Percentiles rank a stretch among this genome's conserved stretches.
These are phyloP conservation scores for Penicillium psychrofluorescens DNA, from an alignment of 495 filamentous ascomycete species.

Conservation along the genomic window DNA sequence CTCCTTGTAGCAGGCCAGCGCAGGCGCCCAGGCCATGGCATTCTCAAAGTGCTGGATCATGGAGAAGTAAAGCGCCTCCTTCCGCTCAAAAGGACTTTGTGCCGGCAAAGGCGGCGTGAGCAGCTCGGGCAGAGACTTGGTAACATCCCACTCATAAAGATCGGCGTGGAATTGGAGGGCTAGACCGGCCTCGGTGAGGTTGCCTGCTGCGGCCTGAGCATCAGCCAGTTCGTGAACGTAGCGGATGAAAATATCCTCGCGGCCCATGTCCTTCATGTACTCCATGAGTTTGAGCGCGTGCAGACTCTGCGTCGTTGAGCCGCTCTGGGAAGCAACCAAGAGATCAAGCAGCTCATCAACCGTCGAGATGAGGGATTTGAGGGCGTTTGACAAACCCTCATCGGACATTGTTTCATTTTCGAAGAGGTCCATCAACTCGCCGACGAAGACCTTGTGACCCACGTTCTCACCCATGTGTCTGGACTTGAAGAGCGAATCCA, in stretches of 20 bases:
- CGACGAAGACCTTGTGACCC: constrained; percentile 85
- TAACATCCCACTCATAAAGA: constrained; percentile 84
- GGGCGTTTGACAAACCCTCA: constrained; percentile 67
- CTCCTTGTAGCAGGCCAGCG: constrained; percentile 85
- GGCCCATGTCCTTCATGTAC: constrained; percentile 93
- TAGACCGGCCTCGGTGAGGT: constrained; percentile 85
- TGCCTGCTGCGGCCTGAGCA: constrained; percentile 65
- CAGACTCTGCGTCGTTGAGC: constrained; percentile 70
- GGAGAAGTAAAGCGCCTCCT: constrained; percentile 84
- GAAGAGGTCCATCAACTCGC: constrained; percentile 77
- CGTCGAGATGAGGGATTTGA: constrained; percentile 71
- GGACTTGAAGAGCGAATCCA: constrained; percentile 86
- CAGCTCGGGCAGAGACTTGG: constrained; percentile 57
- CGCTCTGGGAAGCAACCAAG: constrained; percentile 83
- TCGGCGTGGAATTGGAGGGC: constrained; percentile 88
- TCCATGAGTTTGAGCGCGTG: constrained; percentile 91
- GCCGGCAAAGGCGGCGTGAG: constrained; percentile 69
- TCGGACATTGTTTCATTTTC: constrained; percentile 59
- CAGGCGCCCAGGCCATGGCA: constrained; percentile 84
- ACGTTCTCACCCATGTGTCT: constrained; percentile 83
- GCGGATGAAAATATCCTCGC: constrained; percentile 92
- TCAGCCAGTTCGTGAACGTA: constrained; percentile 91
- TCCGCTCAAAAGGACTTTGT: constrained; percentile 87
- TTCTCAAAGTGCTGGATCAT: constrained; percentile 95
- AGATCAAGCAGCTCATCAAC: constrained; percentile 89